phyloP scores from a whole-genome alignment of 352 stramenopile genomes.

The Plasmopara halstedii region DNA sequence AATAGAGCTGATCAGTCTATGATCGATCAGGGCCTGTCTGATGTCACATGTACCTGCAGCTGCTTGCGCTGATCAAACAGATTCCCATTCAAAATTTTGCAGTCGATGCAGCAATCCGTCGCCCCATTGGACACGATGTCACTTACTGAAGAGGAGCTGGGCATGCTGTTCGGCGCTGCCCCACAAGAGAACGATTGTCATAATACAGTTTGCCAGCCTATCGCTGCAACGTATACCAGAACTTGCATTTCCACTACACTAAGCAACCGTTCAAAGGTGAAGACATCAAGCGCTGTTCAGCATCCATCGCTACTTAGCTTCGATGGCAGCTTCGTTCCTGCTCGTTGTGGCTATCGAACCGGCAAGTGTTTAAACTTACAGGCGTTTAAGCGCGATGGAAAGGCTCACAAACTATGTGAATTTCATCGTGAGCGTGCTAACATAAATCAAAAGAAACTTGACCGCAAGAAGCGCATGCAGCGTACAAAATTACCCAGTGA shows the following conservation, averaged over 20 bases:
- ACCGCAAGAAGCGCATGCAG: constrained; percentile 76
- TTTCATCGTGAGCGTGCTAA: constrained; percentile 81
- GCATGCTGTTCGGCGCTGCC: constrained; percentile 21
- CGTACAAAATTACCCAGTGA: constrained; percentile 14
- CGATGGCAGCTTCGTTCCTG: constrained; percentile 5
- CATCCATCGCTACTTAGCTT: constrained; percentile 4
- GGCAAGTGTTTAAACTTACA: constrained; percentile 79
- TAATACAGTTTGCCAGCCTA: background rate
- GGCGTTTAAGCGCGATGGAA: constrained; percentile 74
- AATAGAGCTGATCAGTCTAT: constrained; percentile 16
- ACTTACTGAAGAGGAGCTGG: constrained; percentile 27
- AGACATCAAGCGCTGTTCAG: constrained; percentile 2
- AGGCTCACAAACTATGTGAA: constrained; percentile 80
- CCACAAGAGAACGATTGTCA: constrained; percentile 6
- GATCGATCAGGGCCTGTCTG: constrained; percentile 19
- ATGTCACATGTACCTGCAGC: constrained; percentile 15
- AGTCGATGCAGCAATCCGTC: constrained; percentile 7
- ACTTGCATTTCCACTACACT: constrained; percentile 4
- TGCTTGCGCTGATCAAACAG: constrained; percentile 19
- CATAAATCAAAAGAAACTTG: constrained; percentile 81
- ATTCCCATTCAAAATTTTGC: constrained; percentile 24
- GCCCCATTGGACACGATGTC: constrained; percentile 16
- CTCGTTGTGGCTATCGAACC: constrained; percentile 70
- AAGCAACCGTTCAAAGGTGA: constrained; percentile 5
- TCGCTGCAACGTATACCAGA: constrained; percentile 3